These are phyloP conservation scores for Dictyostelium citrinum DNA, from an alignment of 78 protist species.

Conservation along the genomic window DNA sequence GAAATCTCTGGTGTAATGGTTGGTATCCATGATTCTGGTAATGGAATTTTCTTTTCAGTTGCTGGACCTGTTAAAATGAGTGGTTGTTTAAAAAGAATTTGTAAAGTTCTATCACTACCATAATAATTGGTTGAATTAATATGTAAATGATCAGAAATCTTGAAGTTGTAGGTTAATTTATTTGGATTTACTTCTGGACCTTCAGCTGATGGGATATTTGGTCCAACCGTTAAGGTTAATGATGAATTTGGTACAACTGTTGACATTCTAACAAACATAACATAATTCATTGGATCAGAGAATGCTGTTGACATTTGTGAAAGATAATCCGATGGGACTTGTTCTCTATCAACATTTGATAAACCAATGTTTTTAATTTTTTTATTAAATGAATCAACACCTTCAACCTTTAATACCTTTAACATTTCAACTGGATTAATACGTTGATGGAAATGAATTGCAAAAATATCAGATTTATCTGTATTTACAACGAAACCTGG, in stretches of 20 bases:
- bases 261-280: slow-evolving; percentile 26
- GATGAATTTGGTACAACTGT: neutral
- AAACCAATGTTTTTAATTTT: slow-evolving; percentile 1
- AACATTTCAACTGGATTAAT: neutral
- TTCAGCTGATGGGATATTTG: slow-evolving; percentile 40
- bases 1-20: neutral
- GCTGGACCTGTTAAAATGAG: neutral
- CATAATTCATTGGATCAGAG: neutral
- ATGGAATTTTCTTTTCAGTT: neutral
- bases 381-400: slow-evolving; percentile 2
- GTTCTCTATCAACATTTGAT: neutral
- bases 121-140: neutral
- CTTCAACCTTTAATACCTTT: neutral
- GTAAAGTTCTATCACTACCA: neutral
- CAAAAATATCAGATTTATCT: slow-evolving; percentile 11
- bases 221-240: neutral
- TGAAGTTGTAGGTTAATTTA: neutral
- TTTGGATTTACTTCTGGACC: neutral
- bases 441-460: neutral
- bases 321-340: neutral
- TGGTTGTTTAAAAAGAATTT: slow-evolving; percentile 20
- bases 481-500: neutral
- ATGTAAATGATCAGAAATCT: slow-evolving; percentile 37
- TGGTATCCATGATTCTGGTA: slow-evolving; percentile 16
- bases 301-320: neutral